Base-by-base conservation (phyloP, 305 asterid species). In the Plantago coronopus region DNA sequence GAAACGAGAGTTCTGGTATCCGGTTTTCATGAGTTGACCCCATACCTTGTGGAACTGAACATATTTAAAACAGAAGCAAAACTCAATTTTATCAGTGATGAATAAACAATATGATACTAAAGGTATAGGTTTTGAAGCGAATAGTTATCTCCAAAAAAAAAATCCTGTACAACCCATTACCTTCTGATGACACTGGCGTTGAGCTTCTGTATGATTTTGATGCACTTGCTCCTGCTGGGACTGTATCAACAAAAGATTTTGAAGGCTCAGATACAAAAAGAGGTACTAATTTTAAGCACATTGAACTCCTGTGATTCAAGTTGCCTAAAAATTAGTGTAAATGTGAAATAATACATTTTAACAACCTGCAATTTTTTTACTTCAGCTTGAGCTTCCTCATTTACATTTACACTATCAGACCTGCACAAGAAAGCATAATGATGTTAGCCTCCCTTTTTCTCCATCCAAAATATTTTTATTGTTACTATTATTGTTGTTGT, bases 21-120 rank as follows among this genome's bases (percentile, higher is more conserved):
- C 99, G 3, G 99, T 87, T 75, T 87, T 89, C 99, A 94, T 84
- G 69, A 94, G 82, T 57, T 89, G 97, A 74, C 99, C 99, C 99
- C 99, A 94, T 19, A 89, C 95, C 73, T 78, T 72, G 74, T 94
- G 99, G 80, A 94, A 94, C 99, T 94, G 88, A 48, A 68, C 72
- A 47, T 50, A 51, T 68, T 79, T 60, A 58, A 51, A 37, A 51
- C 43, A 38, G 13, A 38, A 38, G 43, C 15, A 38, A 38, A 17
- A 53, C 40, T 53, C 21, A 21, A 38, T 38, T 38, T 0, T 38
- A 38, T 38, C 43, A 7, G 59, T 16, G 43, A 43, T 46, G n/a
- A 13, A 21, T 22, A 23, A 44, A 15, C 37, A 42, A 46, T 38
- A 38, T 50, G 58, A 53, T 50, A 20, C 21, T 31, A 42, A 50